Base-by-base conservation (phyloP, 768 basidiomycete species). In the Strobilomyces confusus region DNA sequence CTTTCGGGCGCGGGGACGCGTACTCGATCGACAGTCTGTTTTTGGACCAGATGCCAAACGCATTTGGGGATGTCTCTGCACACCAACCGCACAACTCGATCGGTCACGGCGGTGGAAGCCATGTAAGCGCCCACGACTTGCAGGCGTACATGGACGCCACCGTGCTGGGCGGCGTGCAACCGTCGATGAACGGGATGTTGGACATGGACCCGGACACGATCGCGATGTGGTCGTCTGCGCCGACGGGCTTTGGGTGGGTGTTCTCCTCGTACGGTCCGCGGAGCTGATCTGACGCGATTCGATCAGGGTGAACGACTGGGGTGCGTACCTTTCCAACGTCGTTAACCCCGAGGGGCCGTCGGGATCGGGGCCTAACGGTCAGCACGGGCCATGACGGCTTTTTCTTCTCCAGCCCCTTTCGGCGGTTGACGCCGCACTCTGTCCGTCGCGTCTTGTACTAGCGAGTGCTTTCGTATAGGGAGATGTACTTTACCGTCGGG, bases 211-310 rank as follows among this genome's bases (percentile, higher is more conserved):
- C 71, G 50, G 79, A 80, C 51, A 77, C 77, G 42, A 74, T 84
- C 58, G 73, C 74, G 14, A 81, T 84, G 79, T 87, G 83, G 84
- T 80, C 81, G 12, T 75, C 71, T 47, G 80, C 82, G 22, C 82
- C 83, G 14, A 74, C 75, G 13, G 76, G 77, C 19, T 83, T 83
- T 50, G 81, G 82, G 85, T 86, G 60, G 59, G 82, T 73, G 15
- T 33, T 41, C 20, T 30, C 13, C 19, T 25, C 12, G 29, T 9
- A 9, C 19, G 26, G 9, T 32, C 26, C 8, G 23, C 41, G 9
- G 29, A 3, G 41, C 6, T 53, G 57, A 42, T 38, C 29, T 17
- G 44, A 15, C 44, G 30, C 26, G 48, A 29, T 52, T 49, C 45
- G 51, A 13, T n/a, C 41, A 76, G 75, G 51, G 66, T 71, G 40